Evolutionary conservation across 306 rosid species (phyloP), one percentile per base, ranked within the genome.

Genomic region (Inga leiocalycina): DNA sequence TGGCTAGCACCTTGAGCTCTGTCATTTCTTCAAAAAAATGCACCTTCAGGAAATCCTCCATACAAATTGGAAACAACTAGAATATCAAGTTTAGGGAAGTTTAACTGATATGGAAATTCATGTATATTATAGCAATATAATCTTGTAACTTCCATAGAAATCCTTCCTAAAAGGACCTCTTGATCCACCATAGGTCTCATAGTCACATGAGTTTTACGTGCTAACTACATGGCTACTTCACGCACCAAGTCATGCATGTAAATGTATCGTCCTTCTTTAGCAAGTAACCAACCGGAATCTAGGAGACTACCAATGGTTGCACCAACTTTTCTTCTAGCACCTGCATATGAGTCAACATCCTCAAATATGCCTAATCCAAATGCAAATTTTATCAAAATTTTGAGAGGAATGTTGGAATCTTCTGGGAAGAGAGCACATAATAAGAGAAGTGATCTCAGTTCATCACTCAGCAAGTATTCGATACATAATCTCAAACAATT

Each of bases 1-100:
- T 10, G n/a, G 11, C 0, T 8, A 79, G 44, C 22, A 79, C 75
- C 46, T 67, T 68, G 17, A 79, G 82, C 45, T 20, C 34, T 20
- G 0, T 14, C 27, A 35, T 51, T 11, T 24, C 48, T 32, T 46
- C 6, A n/a, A 7, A 48, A 78, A 2, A 78, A 48, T 2, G 8
- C 0, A 49, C 48, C 14, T 5, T 37, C 0, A 0, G 37, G 17
- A 6, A 22, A 15, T 12, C 35, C 0, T 1, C 0, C 30, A 61
- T 52, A 48, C n/a, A 10, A 16, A 10, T 12, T 3, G 7, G 39
- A 45, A 10, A 45, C n/a, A 14, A 8, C 15, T 0, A 78, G 43
- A 45, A 44, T 45, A 7, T 78, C 13, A 19, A 64, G 81, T 62
- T 34, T 78, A 22, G 81, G 74, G 34, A 41, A 27, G 0, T 1